A percentile compares a stretch with the other conserved stretches of the same genome.
Conservation (phyloP, 2,329 filamentous ascomycete genomes). For the Aspergillus texensis region DNA sequence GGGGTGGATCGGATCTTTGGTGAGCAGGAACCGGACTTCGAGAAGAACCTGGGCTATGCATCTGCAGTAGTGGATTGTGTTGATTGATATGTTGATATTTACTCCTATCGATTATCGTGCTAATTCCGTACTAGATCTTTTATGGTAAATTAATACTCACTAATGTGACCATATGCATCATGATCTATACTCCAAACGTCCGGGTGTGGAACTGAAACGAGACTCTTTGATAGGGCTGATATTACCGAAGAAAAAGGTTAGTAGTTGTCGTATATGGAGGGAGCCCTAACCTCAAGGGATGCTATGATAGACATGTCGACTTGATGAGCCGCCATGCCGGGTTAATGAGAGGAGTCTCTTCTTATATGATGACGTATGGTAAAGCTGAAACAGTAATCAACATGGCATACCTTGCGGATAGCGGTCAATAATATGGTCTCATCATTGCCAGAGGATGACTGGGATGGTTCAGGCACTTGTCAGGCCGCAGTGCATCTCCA, state of each 20-base stretch:
- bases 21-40: slow-evolving; percentile 3
- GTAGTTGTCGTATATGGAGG: background rate
- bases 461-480: slow-evolving; percentile 25
- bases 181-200: background rate
- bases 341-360: background rate
- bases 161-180: background rate
- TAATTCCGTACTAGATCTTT: background rate
- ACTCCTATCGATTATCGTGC: background rate
- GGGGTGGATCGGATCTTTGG: slow-evolving; percentile 2
- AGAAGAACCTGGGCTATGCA: slow-evolving; percentile 3
- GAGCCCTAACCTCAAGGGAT: background rate
- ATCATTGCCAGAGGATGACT: background rate
- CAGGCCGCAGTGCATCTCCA: slow-evolving; percentile 30
- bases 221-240: slow-evolving; percentile 1
- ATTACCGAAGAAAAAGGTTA: background rate
- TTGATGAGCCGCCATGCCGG: background rate
- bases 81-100: background rate
- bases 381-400: background rate
- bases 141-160: background rate
- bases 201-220: background rate
- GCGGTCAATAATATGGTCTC: background rate
- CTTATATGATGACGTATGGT: background rate
- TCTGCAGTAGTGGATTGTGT: slow-evolving; percentile 15
- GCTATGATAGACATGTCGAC: background rate
- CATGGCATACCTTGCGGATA: background rate